phyloP scores from a whole-genome alignment of 2,329 filamentous ascomycete species.

The Beauveria scarabaeidicola region DNA sequence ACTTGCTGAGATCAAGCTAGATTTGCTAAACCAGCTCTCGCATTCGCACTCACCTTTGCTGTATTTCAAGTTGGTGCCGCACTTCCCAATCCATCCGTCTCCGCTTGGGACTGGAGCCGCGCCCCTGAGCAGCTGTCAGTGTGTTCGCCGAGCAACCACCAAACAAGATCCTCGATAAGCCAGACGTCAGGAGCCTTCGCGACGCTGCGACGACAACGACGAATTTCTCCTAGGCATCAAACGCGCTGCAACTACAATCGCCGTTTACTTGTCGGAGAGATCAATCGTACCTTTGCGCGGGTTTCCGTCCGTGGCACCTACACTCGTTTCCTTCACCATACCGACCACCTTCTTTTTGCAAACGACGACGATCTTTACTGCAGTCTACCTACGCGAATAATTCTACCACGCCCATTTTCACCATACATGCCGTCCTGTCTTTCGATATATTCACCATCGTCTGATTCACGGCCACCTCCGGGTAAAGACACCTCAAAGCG shows the following conservation, averaged over 20 bases:
- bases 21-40: background rate
- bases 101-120: background rate
- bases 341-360: background rate
- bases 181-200: conserved; percentile 10
- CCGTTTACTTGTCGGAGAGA: background rate
- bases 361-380: conserved; percentile 6
- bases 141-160: conserved; percentile 7
- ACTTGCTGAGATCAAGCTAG: background rate
- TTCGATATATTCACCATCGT: background rate
- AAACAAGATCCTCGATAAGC: background rate
- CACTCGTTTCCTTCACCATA: conserved; percentile 1
- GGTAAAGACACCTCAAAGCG: background rate
- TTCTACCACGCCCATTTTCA: background rate
- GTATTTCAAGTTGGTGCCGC: background rate
- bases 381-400: background rate
- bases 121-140: background rate
- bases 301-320: background rate
- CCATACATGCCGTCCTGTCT: background rate
- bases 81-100: background rate
- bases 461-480: background rate
- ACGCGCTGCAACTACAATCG: background rate
- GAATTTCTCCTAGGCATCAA: background rate
- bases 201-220: conserved; percentile 1
- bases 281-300: background rate
- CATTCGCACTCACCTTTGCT: background rate